phyloP scores from a whole-genome alignment of 208 protist species.

The Wallacemonas collosoma region DNA sequence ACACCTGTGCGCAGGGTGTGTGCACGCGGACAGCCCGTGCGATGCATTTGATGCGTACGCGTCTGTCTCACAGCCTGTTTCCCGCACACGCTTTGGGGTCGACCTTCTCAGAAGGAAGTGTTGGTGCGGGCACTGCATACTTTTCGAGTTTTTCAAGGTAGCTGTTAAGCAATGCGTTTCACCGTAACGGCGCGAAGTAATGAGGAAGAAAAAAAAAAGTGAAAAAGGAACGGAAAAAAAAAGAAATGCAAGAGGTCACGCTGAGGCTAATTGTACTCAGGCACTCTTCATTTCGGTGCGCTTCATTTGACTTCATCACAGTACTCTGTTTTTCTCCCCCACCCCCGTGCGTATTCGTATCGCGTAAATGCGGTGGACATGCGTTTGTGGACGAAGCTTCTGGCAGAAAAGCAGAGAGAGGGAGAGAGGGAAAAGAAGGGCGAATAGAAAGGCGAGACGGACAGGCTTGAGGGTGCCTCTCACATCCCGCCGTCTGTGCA shows the following conservation, averaged over 20 bases:
- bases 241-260: not conserved
- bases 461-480: no score
- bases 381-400: not conserved
- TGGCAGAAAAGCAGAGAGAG: not conserved
- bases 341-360: not conserved
- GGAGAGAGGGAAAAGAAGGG: not conserved
- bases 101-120: no score
- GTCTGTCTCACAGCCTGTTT: no score
- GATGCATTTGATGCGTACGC: no score
- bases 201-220: slow-evolving; percentile 1
- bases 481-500: no score
- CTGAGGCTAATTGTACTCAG: not conserved
- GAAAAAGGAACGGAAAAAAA: not conserved
- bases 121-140: no score
- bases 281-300: not conserved
- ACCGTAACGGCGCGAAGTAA: not conserved
- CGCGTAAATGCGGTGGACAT: no score
- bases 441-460: not conserved
- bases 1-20: no score
- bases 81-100: no score
- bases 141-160: not conserved
- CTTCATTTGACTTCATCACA: not conserved
- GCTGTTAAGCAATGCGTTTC: not conserved
- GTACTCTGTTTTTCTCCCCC: not conserved
- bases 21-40: no score